Conservation (phyloP, 1,284 basidiomycete genomes). For the Cystobasidium slooffiae region DNA sequence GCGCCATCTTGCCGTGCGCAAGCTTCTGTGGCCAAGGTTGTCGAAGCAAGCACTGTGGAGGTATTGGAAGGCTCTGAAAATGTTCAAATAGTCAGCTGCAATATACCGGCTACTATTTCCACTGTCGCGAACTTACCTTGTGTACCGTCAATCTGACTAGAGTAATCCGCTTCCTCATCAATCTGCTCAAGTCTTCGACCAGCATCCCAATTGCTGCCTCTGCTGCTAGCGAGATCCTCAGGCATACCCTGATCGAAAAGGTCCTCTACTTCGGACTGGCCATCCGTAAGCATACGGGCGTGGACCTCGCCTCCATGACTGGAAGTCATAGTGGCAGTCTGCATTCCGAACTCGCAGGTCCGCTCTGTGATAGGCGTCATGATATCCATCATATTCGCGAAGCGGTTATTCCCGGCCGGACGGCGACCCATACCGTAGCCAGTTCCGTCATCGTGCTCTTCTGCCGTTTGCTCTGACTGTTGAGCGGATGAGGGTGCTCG, state of each 20-base stretch:
- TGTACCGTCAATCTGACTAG: slow-evolving; percentile 12
- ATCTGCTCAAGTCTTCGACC: slow-evolving; percentile 16
- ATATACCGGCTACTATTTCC: too few relatives aligned
- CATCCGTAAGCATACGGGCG: slow-evolving; percentile 43
- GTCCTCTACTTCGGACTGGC: slow-evolving; percentile 56
- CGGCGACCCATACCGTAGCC: slow-evolving; percentile 32
- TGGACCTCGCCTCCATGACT: slow-evolving; percentile 29
- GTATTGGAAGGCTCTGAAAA: slow-evolving; percentile 32
- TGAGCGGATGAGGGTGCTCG: slow-evolving; percentile 30
- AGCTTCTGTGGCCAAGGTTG: slow-evolving; percentile 19
- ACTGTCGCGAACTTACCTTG: neutral
- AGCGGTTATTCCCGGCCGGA: slow-evolving; percentile 43
- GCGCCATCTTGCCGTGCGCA: neutral
- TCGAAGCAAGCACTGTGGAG: slow-evolving; percentile 41
- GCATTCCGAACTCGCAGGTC: slow-evolving; percentile 71
- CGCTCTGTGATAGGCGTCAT: slow-evolving; percentile 96
- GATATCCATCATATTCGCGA: slow-evolving; percentile 61
- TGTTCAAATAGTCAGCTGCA: too few relatives aligned
- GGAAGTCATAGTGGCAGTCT: slow-evolving; percentile 31
- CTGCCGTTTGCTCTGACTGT: neutral
- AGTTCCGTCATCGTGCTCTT: neutral
- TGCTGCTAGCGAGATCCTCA: slow-evolving; percentile 35
- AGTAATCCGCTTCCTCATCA: slow-evolving; percentile 51
- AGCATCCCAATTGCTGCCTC: slow-evolving; percentile 37
- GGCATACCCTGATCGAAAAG: slow-evolving; percentile 20